Evolutionary conservation across 306 rosid genomes (phyloP).

Genomic region (Pyrus betulifolia): DNA sequence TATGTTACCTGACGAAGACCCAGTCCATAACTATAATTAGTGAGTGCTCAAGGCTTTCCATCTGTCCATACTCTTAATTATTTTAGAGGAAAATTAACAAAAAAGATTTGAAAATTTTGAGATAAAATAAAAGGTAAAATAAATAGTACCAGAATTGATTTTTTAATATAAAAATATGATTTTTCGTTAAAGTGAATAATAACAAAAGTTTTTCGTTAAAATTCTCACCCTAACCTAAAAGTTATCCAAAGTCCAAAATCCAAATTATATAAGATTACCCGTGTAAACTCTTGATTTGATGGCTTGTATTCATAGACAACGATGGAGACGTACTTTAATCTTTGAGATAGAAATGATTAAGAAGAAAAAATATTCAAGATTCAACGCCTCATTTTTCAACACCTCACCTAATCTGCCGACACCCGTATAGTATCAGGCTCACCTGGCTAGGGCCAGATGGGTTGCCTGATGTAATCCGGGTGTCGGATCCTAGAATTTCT

Average conservation of each 20-base stretch:
- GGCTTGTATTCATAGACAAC: too few species aligned
- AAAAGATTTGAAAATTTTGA: too few species aligned
- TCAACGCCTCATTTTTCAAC: background rate
- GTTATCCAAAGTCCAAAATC: background rate
- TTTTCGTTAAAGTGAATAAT: too few species aligned
- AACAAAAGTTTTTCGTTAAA: accelerated
- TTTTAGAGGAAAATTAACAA: too few species aligned
- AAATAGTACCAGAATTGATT: too few species aligned
- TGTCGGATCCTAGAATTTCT: background rate
- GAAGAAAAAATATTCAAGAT: background rate
- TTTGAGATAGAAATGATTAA: too few species aligned
- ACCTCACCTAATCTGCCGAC: background rate
- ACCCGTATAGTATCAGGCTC: too few species aligned
- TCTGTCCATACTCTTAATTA: background rate
- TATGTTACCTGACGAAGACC: background rate
- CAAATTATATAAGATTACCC: too few species aligned
- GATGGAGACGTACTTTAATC: background rate
- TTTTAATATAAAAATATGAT: too few species aligned
- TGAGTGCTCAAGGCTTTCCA: background rate
- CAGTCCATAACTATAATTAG: background rate
- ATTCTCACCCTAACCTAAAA: accelerated
- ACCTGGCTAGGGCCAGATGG: too few species aligned
- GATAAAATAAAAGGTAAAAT: too few species aligned
- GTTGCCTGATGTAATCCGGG: background rate
- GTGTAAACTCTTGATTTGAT: too few species aligned